phyloP scores from a whole-genome alignment of 306 rosid species.

The Ziziphus jujuba region DNA sequence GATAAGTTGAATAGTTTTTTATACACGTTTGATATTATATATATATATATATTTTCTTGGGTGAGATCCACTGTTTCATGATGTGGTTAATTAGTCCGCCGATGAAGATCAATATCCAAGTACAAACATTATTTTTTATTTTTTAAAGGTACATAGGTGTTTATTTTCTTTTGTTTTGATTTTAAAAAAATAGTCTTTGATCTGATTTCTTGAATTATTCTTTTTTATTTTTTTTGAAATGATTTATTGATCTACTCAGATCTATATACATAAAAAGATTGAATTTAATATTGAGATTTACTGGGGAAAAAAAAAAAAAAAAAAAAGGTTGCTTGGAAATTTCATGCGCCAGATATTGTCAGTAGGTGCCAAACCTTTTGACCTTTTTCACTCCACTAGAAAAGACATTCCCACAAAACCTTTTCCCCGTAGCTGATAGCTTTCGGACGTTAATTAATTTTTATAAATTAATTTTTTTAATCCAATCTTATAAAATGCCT shows the following conservation, averaged over 20 bases:
- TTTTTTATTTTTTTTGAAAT: background rate
- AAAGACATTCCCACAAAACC: constrained; percentile 28
- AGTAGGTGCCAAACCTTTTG: constrained; percentile 28
- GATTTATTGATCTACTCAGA: too few relatives aligned
- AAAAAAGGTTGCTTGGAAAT: constrained; percentile 21
- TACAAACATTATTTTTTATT: too few relatives aligned
- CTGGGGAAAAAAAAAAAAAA: constrained; percentile 2
- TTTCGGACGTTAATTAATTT: constrained; percentile 4
- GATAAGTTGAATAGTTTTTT: too few relatives aligned
- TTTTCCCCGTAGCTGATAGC: constrained; percentile 7
- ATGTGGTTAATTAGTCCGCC: too few relatives aligned
- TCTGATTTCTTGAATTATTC: background rate
- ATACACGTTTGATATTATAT: too few relatives aligned
- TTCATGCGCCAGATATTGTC: constrained; percentile 31
- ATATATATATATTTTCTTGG: too few relatives aligned
- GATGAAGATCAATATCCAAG: too few relatives aligned
- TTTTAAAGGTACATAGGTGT: background rate
- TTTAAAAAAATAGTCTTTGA: background rate
- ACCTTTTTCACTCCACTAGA: constrained; percentile 40
- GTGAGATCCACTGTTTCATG: too few relatives aligned
- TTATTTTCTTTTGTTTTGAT: too few relatives aligned
- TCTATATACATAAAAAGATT: too few relatives aligned
- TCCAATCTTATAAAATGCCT: constrained; percentile 31
- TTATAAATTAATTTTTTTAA: background rate
- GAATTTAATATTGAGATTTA: background rate